These are phyloP conservation scores for Coemansia umbellata DNA, from an alignment of 192 early-diverging fungal genomes.

Conservation along the genomic window DNA sequence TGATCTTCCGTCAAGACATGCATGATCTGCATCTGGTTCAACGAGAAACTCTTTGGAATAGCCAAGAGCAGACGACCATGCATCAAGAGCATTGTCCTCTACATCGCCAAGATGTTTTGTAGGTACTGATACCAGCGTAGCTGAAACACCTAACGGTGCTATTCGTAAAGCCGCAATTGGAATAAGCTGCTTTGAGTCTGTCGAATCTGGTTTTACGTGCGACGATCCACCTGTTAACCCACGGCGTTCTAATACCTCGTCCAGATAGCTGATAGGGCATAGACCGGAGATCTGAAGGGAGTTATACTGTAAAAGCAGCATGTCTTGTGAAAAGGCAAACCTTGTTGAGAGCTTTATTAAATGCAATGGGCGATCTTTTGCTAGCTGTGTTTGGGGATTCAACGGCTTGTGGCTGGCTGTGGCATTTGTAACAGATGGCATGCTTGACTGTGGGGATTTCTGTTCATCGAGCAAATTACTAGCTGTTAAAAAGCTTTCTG, in stretches of 20 bases:
- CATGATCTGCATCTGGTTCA: neutral
- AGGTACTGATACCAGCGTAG: conserved; percentile 23
- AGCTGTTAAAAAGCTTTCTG: conserved; percentile 9
- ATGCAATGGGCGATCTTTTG: neutral
- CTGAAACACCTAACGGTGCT: conserved; percentile 30
- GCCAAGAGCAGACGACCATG: conserved; percentile 35
- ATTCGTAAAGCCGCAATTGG: conserved; percentile 12
- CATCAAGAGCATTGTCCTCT: conserved; percentile 19
- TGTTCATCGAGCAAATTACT: conserved; percentile 6
- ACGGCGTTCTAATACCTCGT: neutral
- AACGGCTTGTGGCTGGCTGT: no score
- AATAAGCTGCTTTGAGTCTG: neutral
- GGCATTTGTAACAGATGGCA: neutral
- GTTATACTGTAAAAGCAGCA: conserved; percentile 25
- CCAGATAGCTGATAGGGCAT: conserved; percentile 8
- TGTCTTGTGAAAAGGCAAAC: conserved; percentile 2
- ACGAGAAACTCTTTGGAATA: conserved; percentile 14
- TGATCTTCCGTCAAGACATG: neutral
- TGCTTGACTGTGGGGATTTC: neutral
- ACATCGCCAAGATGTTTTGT: conserved; percentile 1
- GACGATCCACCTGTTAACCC: no score
- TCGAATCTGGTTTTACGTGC: no score
- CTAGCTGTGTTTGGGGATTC: neutral
- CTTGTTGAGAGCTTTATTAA: neutral
- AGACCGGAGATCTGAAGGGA: conserved; percentile 1